Conservation (phyloP, 2,329 filamentous ascomycete genomes). For the Fusarium liriodendri region DNA sequence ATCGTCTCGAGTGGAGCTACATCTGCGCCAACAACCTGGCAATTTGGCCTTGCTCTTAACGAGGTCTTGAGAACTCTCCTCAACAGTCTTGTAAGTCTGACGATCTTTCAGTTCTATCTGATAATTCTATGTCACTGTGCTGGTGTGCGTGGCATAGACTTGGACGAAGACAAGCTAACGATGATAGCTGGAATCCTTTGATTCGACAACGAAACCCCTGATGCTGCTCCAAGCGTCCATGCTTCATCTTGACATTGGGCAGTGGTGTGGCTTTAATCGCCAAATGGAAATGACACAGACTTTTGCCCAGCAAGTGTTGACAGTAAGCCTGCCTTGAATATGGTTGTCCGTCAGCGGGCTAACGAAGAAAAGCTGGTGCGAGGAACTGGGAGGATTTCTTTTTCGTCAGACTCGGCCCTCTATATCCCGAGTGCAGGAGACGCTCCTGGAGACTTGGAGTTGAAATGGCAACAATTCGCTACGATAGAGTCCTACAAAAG, state of each 20-base stretch:
- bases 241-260: constrained; percentile 38
- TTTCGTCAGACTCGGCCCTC: constrained; percentile 29
- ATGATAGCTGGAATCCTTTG: constrained; percentile 26
- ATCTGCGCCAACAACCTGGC: constrained; percentile 36
- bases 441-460: constrained; percentile 30
- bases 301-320: constrained; percentile 30
- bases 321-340: constrained; percentile 18
- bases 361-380: constrained; percentile 34
- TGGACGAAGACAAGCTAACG: background rate
- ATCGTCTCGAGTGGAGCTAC: constrained; percentile 39
- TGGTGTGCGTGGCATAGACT: background rate
- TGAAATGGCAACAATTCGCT: constrained; percentile 37
- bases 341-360: constrained; percentile 1
- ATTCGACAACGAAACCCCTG: constrained; percentile 23
- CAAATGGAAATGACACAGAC: constrained; percentile 36
- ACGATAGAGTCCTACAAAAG: constrained; percentile 39
- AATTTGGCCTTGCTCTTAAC: constrained; percentile 40
- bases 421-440: constrained; percentile 27
- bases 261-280: constrained; percentile 39
- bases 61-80: constrained; percentile 28
- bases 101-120: background rate
- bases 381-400: constrained; percentile 32
- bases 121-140: background rate
- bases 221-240: constrained; percentile 39
- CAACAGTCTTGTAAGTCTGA: constrained; percentile 29